A percentile compares a stretch with the other conserved stretches of the same genome.
phyloP scores from a whole-genome alignment of 2,329 filamentous ascomycete genomes.

The Fusarium subglutinans region DNA sequence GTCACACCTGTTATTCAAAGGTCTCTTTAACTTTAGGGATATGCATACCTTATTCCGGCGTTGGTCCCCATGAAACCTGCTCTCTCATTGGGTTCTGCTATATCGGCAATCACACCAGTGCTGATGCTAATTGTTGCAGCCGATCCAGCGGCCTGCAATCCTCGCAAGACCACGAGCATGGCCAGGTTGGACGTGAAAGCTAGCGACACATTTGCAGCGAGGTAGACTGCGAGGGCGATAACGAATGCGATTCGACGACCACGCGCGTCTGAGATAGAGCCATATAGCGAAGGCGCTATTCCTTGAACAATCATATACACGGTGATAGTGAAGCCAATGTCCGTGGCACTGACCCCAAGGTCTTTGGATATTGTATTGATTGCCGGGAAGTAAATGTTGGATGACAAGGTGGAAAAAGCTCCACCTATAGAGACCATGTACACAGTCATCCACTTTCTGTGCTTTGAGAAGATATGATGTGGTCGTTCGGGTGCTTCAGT shows the following conservation, averaged over 20 bases:
- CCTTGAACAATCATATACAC: neutral
- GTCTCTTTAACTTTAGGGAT: neutral
- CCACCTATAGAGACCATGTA: neutral
- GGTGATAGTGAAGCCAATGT: neutral
- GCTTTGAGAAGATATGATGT: neutral
- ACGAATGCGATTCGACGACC: neutral
- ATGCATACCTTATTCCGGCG: neutral
- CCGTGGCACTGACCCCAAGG: neutral
- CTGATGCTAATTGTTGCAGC: conserved; percentile 38
- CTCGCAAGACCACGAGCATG: conserved; percentile 6
- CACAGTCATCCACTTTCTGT: neutral
- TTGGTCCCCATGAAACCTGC: conserved; percentile 37
- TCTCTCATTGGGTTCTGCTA: conserved; percentile 30
- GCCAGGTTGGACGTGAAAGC: neutral
- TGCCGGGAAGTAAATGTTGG: neutral
- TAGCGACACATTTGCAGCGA: neutral
- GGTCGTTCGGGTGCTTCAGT: neutral
- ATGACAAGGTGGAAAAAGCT: neutral
- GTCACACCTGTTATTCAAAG: neutral
- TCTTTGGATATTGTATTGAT: neutral
- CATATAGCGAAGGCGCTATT: neutral
- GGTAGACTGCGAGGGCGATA: neutral
- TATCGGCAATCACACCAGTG: conserved; percentile 36
- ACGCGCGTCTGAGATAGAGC: neutral
- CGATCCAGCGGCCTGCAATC: conserved; percentile 35